A percentile compares a stretch with the other conserved stretches of the same genome.
These are phyloP conservation scores for Mucor lusitanicus DNA, from an alignment of 371 early-diverging fungal genomes.

Conservation along the genomic window DNA sequence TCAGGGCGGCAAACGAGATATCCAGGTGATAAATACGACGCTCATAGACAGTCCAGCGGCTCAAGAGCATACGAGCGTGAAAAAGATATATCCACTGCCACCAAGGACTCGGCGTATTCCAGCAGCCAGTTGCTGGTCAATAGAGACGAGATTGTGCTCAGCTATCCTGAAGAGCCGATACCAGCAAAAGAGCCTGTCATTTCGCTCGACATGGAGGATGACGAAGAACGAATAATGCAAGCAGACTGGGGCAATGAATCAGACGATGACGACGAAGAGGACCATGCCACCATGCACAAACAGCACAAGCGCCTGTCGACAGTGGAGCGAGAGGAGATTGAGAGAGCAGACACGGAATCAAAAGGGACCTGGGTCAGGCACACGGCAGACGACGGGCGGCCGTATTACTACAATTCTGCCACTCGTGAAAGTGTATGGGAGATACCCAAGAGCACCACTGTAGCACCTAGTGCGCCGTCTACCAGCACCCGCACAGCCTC, in stretches of 20 bases:
- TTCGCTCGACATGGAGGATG: background rate
- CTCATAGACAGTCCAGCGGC: background rate
- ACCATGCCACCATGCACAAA: background rate
- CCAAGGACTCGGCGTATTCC: background rate
- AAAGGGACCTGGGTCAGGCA: conserved; percentile 1
- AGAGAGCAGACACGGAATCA: background rate
- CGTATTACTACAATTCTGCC: conserved; percentile 14
- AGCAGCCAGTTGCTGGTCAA: background rate
- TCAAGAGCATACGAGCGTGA: background rate
- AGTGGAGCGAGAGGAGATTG: background rate
- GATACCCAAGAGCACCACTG: background rate
- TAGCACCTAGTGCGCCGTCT: no score
- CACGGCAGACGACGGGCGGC: conserved; percentile 6
- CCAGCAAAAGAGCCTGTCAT: background rate
- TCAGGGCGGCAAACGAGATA: background rate
- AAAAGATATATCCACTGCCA: background rate
- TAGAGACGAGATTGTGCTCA: background rate
- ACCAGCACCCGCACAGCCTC: background rate
- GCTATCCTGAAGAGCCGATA: background rate
- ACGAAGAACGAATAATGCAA: background rate
- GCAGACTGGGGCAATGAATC: background rate
- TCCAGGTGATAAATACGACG: background rate
- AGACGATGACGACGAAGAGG: background rate
- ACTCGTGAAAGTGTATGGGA: conserved; percentile 20
- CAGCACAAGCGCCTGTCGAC: background rate